Evolutionary conservation across 306 rosid species (phyloP).

Genomic region (Vigna nakashimae): DNA sequence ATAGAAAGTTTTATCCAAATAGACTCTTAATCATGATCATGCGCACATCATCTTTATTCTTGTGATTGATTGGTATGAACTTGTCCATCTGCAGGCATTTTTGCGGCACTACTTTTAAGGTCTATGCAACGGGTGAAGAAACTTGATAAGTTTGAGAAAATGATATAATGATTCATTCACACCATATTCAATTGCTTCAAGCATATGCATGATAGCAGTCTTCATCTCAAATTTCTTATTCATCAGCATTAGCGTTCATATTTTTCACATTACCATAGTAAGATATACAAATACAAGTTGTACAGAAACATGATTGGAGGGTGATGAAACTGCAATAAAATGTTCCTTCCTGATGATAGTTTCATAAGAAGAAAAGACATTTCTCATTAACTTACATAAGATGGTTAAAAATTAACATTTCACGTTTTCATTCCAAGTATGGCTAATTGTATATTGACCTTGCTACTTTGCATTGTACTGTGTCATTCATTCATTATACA

Average conservation of each 20-base stretch:
- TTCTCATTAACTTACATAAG: neutral
- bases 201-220: slow-evolving; percentile 9
- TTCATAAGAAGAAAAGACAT: neutral
- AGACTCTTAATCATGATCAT: neutral
- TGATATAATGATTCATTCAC: slow-evolving; percentile 57
- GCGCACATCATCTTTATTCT: slow-evolving; percentile 14
- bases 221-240: neutral
- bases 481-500: neutral
- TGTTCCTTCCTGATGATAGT: slow-evolving; percentile 11
- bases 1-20: no score
- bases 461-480: neutral
- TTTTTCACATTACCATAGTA: slow-evolving; percentile 30
- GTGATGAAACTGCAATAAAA: slow-evolving; percentile 22
- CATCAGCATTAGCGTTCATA: slow-evolving; percentile 17
- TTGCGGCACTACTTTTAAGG: slow-evolving; percentile 62
- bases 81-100: slow-evolving; percentile 65
- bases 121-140: slow-evolving; percentile 75
- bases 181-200: slow-evolving; percentile 38
- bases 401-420: no score
- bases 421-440: no score
- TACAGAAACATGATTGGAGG: slow-evolving; percentile 22
- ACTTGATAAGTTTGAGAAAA: slow-evolving; percentile 84
- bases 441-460: slow-evolving; percentile 19
- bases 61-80: slow-evolving; percentile 23
- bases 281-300: slow-evolving; percentile 18